Evolutionary conservation across 208 protist species (phyloP), one percentile per base, ranked within the genome.

Genomic region (Giardia muris): DNA sequence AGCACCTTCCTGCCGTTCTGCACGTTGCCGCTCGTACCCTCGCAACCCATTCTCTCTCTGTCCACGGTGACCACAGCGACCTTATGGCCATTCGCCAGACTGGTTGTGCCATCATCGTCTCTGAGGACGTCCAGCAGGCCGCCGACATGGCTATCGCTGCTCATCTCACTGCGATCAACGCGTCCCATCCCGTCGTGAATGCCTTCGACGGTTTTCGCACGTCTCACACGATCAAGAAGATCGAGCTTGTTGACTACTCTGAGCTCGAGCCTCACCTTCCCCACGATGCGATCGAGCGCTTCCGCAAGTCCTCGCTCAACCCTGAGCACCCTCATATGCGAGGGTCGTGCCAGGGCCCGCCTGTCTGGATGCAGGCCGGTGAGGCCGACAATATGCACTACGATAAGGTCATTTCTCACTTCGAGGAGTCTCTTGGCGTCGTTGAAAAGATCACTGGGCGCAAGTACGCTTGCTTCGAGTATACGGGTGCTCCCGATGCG

Each of bases 21-120:
- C 95, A 96, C 86, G 95, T 96, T 39, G 67, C 95, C 1, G 93
- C 95, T 2, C 92, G 95, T 67, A 92, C 95, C 43, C 67, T 96
- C 48, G 92, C 92, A 86, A 90, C 90, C n/a, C 94, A 96, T 43
- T 93, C 94, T 22, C 86, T 96, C n/a, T 93, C 43, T 47, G 96
- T 96, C 87, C 96, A 94, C 76, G 88, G 94, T 48, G 95, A 96
- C 88, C 95, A 96, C 92, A 92, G 48, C n/a, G 95, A 96, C 94
- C 94, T 96, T 22, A 96, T 96, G 95, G 95, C 95, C 43, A 39
- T 89, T 87, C 43, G 95, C 42, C 48, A 67, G 67, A 92, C 91
- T 0, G 95, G 95, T 10, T 94, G 92, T 10, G 90, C 92, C 39
- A 94, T 96, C 48, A 87, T 96, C 0, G 92, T 76, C 46, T 95